Evolutionary conservation across 2,329 filamentous ascomycete species (phyloP).

Genomic region (Fusarium algeriense): DNA sequence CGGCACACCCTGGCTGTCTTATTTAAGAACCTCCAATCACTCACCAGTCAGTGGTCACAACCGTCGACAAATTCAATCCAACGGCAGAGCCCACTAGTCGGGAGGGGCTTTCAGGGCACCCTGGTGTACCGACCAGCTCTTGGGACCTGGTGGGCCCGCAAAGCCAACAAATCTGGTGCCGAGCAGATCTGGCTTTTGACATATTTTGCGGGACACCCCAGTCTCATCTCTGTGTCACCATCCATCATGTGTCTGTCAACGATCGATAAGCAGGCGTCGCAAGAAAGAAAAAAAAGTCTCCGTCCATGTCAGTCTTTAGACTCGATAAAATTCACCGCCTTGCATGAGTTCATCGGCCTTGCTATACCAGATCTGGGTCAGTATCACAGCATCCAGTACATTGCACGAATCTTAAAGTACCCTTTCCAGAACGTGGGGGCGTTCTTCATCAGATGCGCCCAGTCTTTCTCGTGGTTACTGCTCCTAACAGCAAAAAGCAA

Average conservation of each 20-base stretch:
- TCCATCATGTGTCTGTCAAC: constrained; percentile 42
- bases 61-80: constrained; percentile 30
- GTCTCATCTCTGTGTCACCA: constrained; percentile 50
- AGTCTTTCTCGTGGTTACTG: constrained; percentile 32
- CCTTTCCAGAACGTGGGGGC: constrained; percentile 31
- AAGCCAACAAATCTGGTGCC: constrained; percentile 44
- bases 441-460: constrained; percentile 38
- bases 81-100: constrained; percentile 44
- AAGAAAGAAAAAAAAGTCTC: constrained; percentile 31
- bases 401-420: constrained; percentile 18
- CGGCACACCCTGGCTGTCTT: constrained; percentile 34
- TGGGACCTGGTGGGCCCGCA: constrained; percentile 34
- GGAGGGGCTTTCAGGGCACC: constrained; percentile 44
- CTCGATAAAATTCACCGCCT: constrained; percentile 34
- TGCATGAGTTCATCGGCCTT: constrained; percentile 35
- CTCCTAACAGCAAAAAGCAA: constrained; percentile 44
- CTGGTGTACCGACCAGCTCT: constrained; percentile 34
- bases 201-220: constrained; percentile 50
- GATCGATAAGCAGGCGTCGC: constrained; percentile 35
- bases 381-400: constrained; percentile 14
- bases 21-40: constrained; percentile 33
- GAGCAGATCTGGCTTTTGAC: constrained; percentile 50
- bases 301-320: constrained; percentile 15
- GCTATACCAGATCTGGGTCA: constrained; percentile 33
- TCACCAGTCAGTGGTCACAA: constrained; percentile 32